These are phyloP conservation scores for Vaccinium darrowii DNA, from an alignment of 148 eudicot species.

Conservation along the genomic window DNA sequence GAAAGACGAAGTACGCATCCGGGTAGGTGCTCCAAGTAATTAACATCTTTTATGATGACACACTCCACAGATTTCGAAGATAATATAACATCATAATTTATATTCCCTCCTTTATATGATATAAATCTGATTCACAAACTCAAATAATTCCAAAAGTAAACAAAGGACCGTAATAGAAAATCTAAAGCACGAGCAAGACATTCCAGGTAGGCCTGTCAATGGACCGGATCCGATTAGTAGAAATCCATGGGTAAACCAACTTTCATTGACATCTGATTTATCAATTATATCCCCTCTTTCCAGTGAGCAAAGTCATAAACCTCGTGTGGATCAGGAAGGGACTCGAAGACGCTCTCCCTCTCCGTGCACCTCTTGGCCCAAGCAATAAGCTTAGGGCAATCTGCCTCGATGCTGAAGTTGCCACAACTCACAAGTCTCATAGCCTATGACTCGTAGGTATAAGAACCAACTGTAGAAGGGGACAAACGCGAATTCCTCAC, in stretches of 20 bases:
- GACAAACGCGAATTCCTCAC: slow-evolving; percentile 40
- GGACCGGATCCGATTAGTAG: slow-evolving; percentile 9
- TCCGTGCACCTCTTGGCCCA: slow-evolving; percentile 55
- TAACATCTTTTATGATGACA: neutral
- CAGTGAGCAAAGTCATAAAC: neutral
- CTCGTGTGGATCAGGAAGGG: neutral
- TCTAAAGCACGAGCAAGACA: neutral
- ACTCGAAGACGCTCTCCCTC: slow-evolving; percentile 34
- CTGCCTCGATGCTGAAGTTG: slow-evolving; percentile 30
- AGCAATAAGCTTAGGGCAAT: slow-evolving; percentile 41
- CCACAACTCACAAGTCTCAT: slow-evolving; percentile 29
- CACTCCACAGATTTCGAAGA: neutral
- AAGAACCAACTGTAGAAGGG: slow-evolving; percentile 43
- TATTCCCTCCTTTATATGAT: neutral
- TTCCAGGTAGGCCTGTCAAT: no score
- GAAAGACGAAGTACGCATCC: neutral
- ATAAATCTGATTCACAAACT: neutral
- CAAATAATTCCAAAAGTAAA: neutral
- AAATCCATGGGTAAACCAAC: neutral
- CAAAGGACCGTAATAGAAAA: neutral
- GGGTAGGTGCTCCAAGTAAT: neutral
- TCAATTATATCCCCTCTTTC: neutral
- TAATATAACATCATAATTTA: neutral
- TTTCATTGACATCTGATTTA: neutral
- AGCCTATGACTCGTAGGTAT: slow-evolving; percentile 16